phyloP scores from a whole-genome alignment of 108 stramenopile genomes.

The Fistulifera pelliculosa region DNA sequence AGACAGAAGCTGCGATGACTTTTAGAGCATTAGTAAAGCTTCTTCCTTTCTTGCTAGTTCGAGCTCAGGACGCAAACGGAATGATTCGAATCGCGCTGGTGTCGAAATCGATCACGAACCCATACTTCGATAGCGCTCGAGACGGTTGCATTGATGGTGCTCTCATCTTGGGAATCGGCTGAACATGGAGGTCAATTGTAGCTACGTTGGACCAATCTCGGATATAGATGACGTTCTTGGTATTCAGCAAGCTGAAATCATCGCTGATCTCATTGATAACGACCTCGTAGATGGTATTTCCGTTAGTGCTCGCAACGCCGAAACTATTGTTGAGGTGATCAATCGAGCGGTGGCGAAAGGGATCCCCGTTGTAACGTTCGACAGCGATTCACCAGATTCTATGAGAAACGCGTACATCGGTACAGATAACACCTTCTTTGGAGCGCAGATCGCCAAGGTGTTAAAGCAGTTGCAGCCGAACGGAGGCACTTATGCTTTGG shows the following conservation, averaged over 20 bases:
- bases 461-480: slow-evolving; percentile 12
- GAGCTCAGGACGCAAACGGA: no score
- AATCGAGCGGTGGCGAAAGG: not conserved
- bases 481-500: slow-evolving; percentile 15
- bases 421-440: slow-evolving; percentile 21
- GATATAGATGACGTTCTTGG: not conserved
- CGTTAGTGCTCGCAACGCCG: not conserved
- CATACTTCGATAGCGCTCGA: no score
- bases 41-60: no score
- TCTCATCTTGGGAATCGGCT: no score
- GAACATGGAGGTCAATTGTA: not conserved
- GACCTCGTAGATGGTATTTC: not conserved
- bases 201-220: not conserved
- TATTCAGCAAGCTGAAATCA: not conserved
- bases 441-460: slow-evolving; percentile 12
- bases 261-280: not conserved
- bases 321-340: not conserved
- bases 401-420: slow-evolving; percentile 21
- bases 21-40: no score
- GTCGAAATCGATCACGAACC: no score
- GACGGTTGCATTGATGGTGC: no score
- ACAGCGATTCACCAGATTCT: slow-evolving; percentile 20
- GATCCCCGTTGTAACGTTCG: slow-evolving; percentile 22
- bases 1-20: no score
- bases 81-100: no score